Evolutionary conservation across 352 stramenopile species (phyloP).

Genomic region (Phytopythium kandeliae): DNA sequence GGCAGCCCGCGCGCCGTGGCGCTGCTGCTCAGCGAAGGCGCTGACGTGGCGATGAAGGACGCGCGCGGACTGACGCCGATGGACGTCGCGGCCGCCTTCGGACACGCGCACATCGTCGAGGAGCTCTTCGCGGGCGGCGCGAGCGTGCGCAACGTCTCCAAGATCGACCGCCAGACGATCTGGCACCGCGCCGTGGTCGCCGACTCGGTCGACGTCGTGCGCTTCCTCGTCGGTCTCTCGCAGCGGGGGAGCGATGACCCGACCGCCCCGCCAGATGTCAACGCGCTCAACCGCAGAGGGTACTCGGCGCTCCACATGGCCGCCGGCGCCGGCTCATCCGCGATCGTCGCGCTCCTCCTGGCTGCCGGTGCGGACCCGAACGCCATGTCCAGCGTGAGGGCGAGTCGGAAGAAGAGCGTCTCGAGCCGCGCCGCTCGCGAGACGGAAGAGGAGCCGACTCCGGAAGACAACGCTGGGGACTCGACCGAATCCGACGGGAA

Average conservation of each 20-base stretch:
- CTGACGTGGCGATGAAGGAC: conserved; percentile 1
- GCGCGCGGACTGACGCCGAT: not conserved
- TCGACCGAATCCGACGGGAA: not conserved
- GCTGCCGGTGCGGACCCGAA: not conserved
- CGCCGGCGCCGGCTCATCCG: not conserved
- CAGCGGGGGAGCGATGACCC: not conserved
- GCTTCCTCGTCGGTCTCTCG: not conserved
- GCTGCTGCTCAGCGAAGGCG: conserved; percentile 6
- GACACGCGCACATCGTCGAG: conserved; percentile 26
- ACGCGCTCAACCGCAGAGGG: not conserved
- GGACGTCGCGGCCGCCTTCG: not conserved
- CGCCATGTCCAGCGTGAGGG: not conserved
- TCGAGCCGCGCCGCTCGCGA: not conserved
- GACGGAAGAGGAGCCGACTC: conserved; percentile 1
- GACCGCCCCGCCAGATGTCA: not conserved
- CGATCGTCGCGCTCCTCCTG: not conserved
- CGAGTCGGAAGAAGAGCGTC: conserved; percentile 2
- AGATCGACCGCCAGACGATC: conserved; percentile 6
- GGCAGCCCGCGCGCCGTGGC: not conserved
- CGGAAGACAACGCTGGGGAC: not conserved
- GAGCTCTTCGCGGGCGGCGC: conserved; percentile 40
- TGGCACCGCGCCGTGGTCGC: not conserved
- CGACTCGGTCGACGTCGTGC: not conserved
- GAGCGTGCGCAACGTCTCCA: conserved; percentile 4
- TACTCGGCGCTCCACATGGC: conserved; percentile 4